Percentiles rank a stretch among this genome's conserved stretches.
Evolutionary conservation across 345 rosid species (phyloP).

Genomic region (Eucalyptus tenuipes): DNA sequence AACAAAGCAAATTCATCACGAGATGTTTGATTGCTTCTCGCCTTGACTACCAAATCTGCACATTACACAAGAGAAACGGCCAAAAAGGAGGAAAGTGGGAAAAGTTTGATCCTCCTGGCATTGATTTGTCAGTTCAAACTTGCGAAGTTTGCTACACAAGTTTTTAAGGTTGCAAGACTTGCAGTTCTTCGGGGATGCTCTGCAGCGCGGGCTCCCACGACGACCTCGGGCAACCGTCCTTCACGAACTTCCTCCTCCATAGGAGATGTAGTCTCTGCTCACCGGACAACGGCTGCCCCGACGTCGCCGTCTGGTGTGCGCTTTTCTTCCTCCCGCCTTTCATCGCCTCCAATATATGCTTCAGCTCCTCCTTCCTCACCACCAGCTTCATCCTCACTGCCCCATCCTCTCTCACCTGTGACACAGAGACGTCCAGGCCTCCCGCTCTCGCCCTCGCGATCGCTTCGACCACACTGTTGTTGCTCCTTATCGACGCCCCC

Average conservation of each 20-base stretch:
- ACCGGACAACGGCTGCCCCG: not conserved
- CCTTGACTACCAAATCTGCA: not conserved
- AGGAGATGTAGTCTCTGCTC: slow-evolving; percentile 18
- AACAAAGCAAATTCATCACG: not conserved
- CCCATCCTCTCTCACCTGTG: slow-evolving; percentile 5
- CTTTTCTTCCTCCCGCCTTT: not conserved
- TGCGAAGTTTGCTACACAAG: not conserved
- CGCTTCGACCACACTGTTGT: not conserved
- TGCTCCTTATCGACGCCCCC: not conserved
- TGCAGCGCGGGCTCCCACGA: not conserved
- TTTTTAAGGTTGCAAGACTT: not conserved
- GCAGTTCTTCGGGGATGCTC: not conserved
- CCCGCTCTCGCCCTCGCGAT: not conserved
- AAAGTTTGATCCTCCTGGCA: not conserved
- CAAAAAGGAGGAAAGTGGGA: not conserved
- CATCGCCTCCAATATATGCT: slow-evolving; percentile 16
- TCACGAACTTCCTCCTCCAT: not conserved
- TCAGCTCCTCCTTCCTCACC: slow-evolving; percentile 34
- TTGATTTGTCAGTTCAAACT: not conserved
- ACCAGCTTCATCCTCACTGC: slow-evolving; percentile 24
- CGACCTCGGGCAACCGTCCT: not conserved
- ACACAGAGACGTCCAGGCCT: not conserved
- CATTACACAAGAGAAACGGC: not conserved
- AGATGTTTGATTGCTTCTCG: not conserved
- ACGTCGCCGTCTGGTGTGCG: not conserved